Evolutionary conservation across 768 basidiomycete genomes (phyloP), one percentile per base, ranked within the genome.

Genomic region (Gelatoporia subvermispora): DNA sequence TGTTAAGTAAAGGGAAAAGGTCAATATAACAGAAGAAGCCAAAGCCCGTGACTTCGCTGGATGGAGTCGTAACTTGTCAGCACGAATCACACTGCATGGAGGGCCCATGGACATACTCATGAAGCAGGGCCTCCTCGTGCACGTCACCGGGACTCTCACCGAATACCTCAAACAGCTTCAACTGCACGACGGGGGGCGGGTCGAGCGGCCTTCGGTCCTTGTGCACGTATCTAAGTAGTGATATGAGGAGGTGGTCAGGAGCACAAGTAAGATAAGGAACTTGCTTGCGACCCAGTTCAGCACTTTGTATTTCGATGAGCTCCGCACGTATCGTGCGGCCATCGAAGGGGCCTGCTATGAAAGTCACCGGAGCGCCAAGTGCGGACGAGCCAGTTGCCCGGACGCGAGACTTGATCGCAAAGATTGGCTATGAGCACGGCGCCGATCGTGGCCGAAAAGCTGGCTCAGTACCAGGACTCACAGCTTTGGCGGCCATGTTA

Each of bases 21-120:
- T 90, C 88, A 31, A 86, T 84, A 3, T 82, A 84, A 64, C 88
- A 89, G n/a, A 90, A 62, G 13, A 88, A 71, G 2, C 88, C 88
- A 23, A 79, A 42, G 0, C 43, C 16, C 34, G 42, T 34, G 9
- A 21, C 35, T 37, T 43, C 48, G 18, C 48, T 47, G 3, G 18
- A n/a, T n/a, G n/a, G n/a, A n/a, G n/a, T n/a, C n/a, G n/a, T n/a
- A n/a, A n/a, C n/a, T n/a, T n/a, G n/a, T n/a, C n/a, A n/a, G n/a
- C n/a, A n/a, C n/a, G n/a, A n/a, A n/a, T n/a, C n/a, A n/a, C n/a
- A n/a, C n/a, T n/a, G n/a, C n/a, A n/a, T n/a, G n/a, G n/a, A n/a
- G n/a, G n/a, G n/a, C n/a, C n/a, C n/a, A n/a, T n/a, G n/a, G n/a
- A n/a, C n/a, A n/a, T n/a, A n/a, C n/a, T n/a, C n/a, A n/a, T n/a